A percentile compares a stretch with the other conserved stretches of the same genome.
phyloP scores from a whole-genome alignment of 345 rosid species.

The Sonneratia caseolaris region DNA sequence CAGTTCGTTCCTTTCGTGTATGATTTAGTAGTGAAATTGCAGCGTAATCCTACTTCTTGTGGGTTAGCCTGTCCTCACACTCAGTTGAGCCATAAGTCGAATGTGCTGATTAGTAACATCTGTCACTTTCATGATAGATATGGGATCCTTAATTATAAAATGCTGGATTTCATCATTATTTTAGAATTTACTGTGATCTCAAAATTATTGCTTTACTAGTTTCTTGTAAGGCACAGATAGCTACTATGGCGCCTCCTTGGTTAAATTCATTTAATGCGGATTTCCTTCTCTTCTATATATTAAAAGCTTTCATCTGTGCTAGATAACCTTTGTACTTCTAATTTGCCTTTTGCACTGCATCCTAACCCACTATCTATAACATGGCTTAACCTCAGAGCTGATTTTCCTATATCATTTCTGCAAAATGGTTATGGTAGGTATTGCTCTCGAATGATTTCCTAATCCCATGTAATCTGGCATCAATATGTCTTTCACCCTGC shows the following conservation, averaged over 20 bases:
- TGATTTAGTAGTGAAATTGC: background rate
- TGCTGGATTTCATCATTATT: too few relatives aligned
- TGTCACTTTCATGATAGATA: too few relatives aligned
- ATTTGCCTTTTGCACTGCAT: background rate
- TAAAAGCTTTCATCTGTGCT: background rate
- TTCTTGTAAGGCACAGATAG: background rate
- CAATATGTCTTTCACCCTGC: too few relatives aligned
- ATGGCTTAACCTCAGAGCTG: background rate
- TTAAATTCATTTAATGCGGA: background rate
- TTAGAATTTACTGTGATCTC: background rate
- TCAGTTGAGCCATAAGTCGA: background rate
- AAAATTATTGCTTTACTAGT: background rate
- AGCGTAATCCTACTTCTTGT: background rate
- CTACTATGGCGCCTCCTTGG: background rate
- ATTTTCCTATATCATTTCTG: background rate
- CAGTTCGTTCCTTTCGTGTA: background rate
- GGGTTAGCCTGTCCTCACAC: background rate
- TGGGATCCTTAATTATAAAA: too few relatives aligned
- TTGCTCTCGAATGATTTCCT: background rate
- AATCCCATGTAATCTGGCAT: too few relatives aligned
- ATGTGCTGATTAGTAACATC: background rate
- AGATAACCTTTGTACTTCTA: background rate
- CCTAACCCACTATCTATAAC: background rate
- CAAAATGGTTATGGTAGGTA: background rate
- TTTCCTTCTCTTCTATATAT: background rate